Base-by-base conservation (phyloP, 495 filamentous ascomycete genomes). In the Platismatia glauca region DNA sequence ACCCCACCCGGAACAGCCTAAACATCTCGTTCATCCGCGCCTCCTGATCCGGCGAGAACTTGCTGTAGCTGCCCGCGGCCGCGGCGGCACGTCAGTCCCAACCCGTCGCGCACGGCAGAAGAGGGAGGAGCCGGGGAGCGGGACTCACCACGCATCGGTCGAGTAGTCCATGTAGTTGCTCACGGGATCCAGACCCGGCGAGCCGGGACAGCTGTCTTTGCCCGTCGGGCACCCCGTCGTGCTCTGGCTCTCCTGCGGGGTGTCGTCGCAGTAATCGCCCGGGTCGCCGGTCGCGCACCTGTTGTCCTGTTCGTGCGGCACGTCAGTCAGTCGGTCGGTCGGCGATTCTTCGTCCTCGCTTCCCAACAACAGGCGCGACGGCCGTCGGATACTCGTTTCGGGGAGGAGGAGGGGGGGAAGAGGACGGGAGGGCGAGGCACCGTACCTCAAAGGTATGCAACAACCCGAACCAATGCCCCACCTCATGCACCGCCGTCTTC, bases 381-480 rank as follows among this genome's bases (percentile, higher is more conserved):
- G 13, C 37, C 37, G 9, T 39, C 37, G 37, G 39, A 0, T 2
- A 9, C 22, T 22, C 4, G 0, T 5, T 44, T 44, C 20, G 41
- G 20, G 41, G 41, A 9, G 41, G 11, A 44, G 7, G 22, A 7
- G 13, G 31, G 24, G 7, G 48, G 7, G 27, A 24, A 15, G 3
- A 3, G 16, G 48, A 31, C 0, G 12, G 18, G 15, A 16, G 0
- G 27, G 18, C n/a, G 48, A 31, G 12, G 13, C 38, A 15, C 38
- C 7, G 5, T 13, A 52, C 48, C 48, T 84, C 75, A 62, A 84
- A 85, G 3, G 77, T 79, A 64, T 85, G 82, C 34, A 82, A 63
- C 31, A 84, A 73, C 5, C 81, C 81, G 60, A 83, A 78, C 82
- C 82, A 85, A 67, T 85, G 82, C 29, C 82, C 82, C 24, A 83